Conservation (phyloP, 257 asterid genomes). For the Solanum ossicruentum region DNA sequence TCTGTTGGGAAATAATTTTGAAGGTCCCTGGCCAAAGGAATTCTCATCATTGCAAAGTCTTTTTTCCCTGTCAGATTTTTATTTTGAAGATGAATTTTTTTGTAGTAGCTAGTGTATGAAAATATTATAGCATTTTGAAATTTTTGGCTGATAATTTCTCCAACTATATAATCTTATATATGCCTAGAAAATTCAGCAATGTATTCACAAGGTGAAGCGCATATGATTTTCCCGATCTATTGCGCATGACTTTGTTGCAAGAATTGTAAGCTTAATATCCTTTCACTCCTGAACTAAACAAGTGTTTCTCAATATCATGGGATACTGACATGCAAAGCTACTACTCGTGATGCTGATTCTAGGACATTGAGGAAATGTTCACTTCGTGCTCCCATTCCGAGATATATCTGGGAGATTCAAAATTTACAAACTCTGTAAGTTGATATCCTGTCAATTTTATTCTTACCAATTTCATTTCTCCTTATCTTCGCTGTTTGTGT, state of each 20-base stretch:
- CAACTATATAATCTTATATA: background rate
- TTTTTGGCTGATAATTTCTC: background rate
- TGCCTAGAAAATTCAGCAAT: background rate
- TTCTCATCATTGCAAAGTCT: background rate
- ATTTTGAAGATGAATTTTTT: background rate
- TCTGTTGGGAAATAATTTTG: slow-evolving; percentile 9
- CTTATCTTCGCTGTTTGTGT: background rate
- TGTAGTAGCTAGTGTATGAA: background rate
- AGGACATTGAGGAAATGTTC: slow-evolving; percentile 12
- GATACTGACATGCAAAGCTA: background rate
- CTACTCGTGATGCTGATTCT: background rate
- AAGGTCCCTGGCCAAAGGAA: slow-evolving; percentile 1
- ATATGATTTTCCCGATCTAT: background rate
- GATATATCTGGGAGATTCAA: background rate
- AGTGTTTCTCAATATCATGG: background rate
- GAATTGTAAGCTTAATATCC: background rate
- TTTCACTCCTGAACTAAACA: background rate
- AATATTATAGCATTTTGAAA: background rate
- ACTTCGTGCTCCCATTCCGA: background rate
- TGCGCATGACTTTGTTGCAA: background rate
- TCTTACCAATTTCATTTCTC: background rate
- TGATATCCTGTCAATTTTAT: background rate
- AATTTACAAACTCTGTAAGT: background rate
- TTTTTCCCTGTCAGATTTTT: background rate
- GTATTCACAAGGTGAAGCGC: background rate